phyloP scores from a whole-genome alignment of 1,139 yeast species.

The Geotrichum restrictum region DNA sequence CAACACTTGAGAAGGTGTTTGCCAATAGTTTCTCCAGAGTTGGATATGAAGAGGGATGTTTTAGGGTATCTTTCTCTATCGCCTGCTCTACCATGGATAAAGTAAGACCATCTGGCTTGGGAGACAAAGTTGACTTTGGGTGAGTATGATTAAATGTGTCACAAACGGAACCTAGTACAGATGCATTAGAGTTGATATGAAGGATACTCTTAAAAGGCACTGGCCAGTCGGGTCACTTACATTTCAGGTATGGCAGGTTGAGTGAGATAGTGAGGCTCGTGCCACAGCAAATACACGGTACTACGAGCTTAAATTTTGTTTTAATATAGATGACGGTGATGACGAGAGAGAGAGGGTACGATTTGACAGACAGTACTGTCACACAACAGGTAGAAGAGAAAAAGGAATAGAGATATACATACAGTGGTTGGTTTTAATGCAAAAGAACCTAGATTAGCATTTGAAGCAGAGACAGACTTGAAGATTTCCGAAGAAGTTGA shows the following conservation, averaged over 20 bases:
- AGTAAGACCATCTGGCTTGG: background rate
- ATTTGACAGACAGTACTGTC: too few relatives aligned
- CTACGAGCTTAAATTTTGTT: constrained; percentile 2
- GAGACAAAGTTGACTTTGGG: background rate
- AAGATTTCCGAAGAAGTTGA: constrained; percentile 18
- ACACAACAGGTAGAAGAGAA: too few relatives aligned
- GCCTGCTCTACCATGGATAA: constrained; percentile 5
- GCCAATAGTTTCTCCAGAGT: constrained; percentile 25
- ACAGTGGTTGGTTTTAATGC: background rate
- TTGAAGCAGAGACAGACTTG: constrained; percentile 20
- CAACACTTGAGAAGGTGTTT: constrained; percentile 28
- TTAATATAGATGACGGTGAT: background rate
- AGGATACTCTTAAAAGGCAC: too few relatives aligned
- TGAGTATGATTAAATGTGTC: constrained; percentile 33
- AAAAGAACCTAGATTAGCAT: background rate
- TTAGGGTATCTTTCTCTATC: constrained; percentile 1
- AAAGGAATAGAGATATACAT: background rate
- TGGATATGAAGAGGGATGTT: background rate
- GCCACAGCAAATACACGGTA: constrained; percentile 56
- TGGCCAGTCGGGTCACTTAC: constrained; percentile 37
- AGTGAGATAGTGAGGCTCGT: constrained; percentile 51
- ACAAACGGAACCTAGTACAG: constrained; percentile 28
- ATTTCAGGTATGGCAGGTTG: constrained; percentile 48
- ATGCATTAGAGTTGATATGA: constrained; percentile 26
- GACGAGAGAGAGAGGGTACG: too few relatives aligned